These are phyloP conservation scores for Orbilia oligospora DNA, from an alignment of 2,329 filamentous ascomycete species.

Conservation along the genomic window DNA sequence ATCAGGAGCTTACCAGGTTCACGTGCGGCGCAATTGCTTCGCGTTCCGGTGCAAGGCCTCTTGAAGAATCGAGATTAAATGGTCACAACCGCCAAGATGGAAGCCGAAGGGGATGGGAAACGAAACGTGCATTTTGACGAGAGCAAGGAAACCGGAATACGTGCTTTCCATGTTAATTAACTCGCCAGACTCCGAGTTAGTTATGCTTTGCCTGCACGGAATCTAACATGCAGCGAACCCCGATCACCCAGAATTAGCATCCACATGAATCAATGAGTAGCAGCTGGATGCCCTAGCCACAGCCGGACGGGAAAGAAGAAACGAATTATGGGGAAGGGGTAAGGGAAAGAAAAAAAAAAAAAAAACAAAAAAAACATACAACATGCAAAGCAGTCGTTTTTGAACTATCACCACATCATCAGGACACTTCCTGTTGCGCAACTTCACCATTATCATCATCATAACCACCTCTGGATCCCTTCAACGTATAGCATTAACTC, in stretches of 20 bases:
- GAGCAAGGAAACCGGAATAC: conserved; percentile 53
- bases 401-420: conserved; percentile 52
- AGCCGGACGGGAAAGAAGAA: conserved; percentile 41
- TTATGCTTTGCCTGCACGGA: conserved; percentile 40
- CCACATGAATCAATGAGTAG: conserved; percentile 1
- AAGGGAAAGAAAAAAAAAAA: conserved; percentile 31
- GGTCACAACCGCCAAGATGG: conserved; percentile 29
- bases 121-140: conserved; percentile 55
- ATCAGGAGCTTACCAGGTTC: conserved; percentile 59
- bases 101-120: conserved; percentile 39
- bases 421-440: conserved; percentile 47
- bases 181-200: neutral
- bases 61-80: conserved; percentile 35
- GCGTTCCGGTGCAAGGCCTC: conserved; percentile 38
- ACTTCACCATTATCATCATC: conserved; percentile 8
- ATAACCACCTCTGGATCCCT: conserved; percentile 24
- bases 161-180: conserved; percentile 28
- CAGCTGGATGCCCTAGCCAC: conserved; percentile 42
- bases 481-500: conserved; percentile 3
- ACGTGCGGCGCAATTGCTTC: conserved; percentile 59
- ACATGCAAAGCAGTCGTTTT: conserved; percentile 9
- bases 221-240: conserved; percentile 46
- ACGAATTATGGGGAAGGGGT: conserved; percentile 44
- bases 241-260: conserved; percentile 54
- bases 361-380: neutral